Conservation (phyloP, 2,329 filamentous ascomycete genomes). For the Fusarium verrucosum region DNA sequence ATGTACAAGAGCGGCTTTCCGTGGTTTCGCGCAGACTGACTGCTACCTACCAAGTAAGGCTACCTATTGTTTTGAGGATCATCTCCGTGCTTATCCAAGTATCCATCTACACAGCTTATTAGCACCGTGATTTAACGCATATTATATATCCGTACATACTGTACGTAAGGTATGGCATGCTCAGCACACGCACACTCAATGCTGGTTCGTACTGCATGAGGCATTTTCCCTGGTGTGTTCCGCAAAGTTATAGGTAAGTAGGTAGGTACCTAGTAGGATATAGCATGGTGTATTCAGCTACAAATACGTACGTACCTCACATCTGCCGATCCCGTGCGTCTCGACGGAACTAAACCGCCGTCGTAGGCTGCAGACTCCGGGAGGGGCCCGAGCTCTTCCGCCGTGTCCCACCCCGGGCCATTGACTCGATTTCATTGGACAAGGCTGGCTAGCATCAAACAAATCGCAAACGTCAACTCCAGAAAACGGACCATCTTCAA, state of each 20-base stretch:
- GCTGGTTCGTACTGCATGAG: neutral
- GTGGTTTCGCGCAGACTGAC: neutral
- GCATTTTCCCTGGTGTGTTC: neutral
- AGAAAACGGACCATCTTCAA: conserved; percentile 13
- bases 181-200: neutral
- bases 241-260: neutral
- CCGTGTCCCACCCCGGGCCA: conserved; percentile 6
- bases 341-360: conserved; percentile 10
- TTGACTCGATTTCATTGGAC: conserved; percentile 21
- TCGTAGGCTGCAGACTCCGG: conserved; percentile 5
- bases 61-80: neutral
- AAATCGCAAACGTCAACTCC: conserved; percentile 30
- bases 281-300: neutral
- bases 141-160: neutral
- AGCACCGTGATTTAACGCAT: neutral
- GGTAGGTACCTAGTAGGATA: too few relatives aligned
- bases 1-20: neutral
- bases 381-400: conserved; percentile 28
- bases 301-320: neutral
- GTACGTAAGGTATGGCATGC: too few relatives aligned
- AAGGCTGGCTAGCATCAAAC: neutral
- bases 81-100: neutral
- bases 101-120: neutral
- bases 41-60: neutral
- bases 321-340: conserved; percentile 14